Evolutionary conservation across 306 rosid genomes (phyloP).

Genomic region (Lablab purpureus): DNA sequence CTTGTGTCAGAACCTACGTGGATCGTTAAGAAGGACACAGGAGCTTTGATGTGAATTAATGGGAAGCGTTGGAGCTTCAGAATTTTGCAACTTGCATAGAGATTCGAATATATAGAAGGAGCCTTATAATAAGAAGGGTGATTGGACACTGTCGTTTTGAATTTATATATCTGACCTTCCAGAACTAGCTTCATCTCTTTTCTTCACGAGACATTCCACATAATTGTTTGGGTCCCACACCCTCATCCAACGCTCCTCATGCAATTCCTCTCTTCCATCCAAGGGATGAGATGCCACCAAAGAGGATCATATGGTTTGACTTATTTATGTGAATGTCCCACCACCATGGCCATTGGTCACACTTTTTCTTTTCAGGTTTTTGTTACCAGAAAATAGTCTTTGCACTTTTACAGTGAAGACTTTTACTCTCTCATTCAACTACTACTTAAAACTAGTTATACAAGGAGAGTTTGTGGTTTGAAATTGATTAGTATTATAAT

Average conservation of each 20-base stretch:
- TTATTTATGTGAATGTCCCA: conserved; percentile 49
- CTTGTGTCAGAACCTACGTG: conserved; percentile 38
- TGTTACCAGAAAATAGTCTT: not conserved
- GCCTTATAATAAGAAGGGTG: conserved; percentile 41
- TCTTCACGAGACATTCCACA: conserved; percentile 53
- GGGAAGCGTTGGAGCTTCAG: conserved; percentile 43
- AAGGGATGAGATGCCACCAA: conserved; percentile 40
- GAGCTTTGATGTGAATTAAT: conserved; percentile 38
- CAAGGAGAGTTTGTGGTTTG: no score
- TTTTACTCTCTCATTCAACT: no score
- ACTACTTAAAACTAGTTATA: no score
- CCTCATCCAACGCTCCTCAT: conserved; percentile 51
- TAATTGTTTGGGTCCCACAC: conserved; percentile 52
- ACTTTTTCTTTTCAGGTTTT: not conserved
- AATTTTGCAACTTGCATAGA: conserved; percentile 62
- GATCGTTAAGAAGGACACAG: conserved; percentile 24
- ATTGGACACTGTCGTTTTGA: conserved; percentile 53
- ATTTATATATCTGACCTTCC: conserved; percentile 49
- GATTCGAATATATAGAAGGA: conserved; percentile 65
- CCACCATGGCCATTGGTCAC: not conserved
- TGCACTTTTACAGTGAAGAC: no score
- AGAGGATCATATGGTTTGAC: conserved; percentile 47
- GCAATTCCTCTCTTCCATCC: conserved; percentile 26
- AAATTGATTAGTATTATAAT: no score
- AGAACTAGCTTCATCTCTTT: conserved; percentile 29